Evolutionary conservation across 225 moss, liverwort and hornwort species (phyloP), one percentile per base, ranked within the genome.

Genomic region (Bryoerythrophyllum caledonicum): DNA sequence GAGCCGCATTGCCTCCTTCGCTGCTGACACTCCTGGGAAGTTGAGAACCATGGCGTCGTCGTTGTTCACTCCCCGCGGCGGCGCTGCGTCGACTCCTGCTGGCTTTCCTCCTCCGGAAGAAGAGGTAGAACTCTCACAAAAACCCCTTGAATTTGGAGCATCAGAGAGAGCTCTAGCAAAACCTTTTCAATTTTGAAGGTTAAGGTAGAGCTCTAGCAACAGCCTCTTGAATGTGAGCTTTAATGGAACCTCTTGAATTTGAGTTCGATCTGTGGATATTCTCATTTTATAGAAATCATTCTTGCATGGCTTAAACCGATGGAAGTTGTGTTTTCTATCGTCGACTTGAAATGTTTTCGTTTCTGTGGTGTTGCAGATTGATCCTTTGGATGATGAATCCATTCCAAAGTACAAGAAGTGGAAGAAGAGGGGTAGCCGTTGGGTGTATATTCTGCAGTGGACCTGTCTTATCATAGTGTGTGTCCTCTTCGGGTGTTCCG

Each of bases 381-480:
- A 99, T 78, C 94, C 94, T 68, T 80, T 94, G 77, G 94, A 92
- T 68, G 99, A 99, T 78, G 99, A 95, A 59, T 88, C 99, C 8
- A 99, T 99, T 65, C 99, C 99, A 12, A 77, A 85, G 63, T 99
- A 99, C 73, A 93, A 93, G 73, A 94, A 90, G 76, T 86, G 79
- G 80, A 90, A 89, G 86, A 81, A 82, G 68, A 86, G 65, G 34
- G 82, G 87, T 64, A 82, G 85, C 52, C 81, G 72, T 43, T 95
- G 99, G 95, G 77, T 95, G 7, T 71, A 86, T 26, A 63, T 74
- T 63, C 51, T 89, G 1, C 88, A 99, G 65, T 94, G 93, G 91
- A 78, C 85, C 35, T 82, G 87, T 73, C 82, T 99, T 57, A 63
- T 88, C 49, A 73, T 68, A 74, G 82, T 95, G 49, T 83, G 91